A percentile compares a stretch with the other conserved stretches of the same genome.
Conservation (phyloP, 805 yeast genomes). For the Candida patagonica region DNA sequence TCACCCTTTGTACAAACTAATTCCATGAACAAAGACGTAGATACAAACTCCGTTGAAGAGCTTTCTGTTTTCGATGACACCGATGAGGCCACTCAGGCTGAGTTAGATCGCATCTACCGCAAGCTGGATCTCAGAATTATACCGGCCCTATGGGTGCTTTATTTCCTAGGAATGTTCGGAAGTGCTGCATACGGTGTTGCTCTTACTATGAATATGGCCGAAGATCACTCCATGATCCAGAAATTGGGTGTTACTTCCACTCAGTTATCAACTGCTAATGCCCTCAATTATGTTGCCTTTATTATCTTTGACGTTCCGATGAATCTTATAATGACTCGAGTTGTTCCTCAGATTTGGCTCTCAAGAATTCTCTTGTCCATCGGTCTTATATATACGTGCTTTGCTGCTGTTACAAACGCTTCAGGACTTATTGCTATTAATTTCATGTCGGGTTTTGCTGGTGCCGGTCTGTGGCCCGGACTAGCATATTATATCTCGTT, state of each 20-base stretch:
- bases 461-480: constrained; percentile 90
- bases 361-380: constrained; percentile 68
- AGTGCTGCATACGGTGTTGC: constrained; percentile 69
- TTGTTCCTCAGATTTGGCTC: constrained; percentile 81
- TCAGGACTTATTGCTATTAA: constrained; percentile 62
- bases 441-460: constrained; percentile 63
- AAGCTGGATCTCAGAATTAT: constrained; percentile 62
- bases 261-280: constrained; percentile 64
- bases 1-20: background rate
- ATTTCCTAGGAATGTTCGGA: constrained; percentile 73
- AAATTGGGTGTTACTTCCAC: constrained; percentile 43
- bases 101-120: constrained; percentile 33
- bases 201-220: constrained; percentile 61
- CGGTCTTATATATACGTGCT: constrained; percentile 71
- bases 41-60: background rate
- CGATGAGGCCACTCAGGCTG: constrained; percentile 5
- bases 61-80: background rate
- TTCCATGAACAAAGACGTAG: background rate
- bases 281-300: constrained; percentile 73
- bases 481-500: constrained; percentile 72
- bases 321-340: constrained; percentile 75
- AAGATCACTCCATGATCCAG: constrained; percentile 51
- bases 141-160: constrained; percentile 74
- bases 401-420: constrained; percentile 46
- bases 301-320: constrained; percentile 81